Percentiles rank a stretch among this genome's conserved stretches.
Evolutionary conservation across 2,329 filamentous ascomycete species (phyloP).

Genomic region (Arthroderma uncinatum): DNA sequence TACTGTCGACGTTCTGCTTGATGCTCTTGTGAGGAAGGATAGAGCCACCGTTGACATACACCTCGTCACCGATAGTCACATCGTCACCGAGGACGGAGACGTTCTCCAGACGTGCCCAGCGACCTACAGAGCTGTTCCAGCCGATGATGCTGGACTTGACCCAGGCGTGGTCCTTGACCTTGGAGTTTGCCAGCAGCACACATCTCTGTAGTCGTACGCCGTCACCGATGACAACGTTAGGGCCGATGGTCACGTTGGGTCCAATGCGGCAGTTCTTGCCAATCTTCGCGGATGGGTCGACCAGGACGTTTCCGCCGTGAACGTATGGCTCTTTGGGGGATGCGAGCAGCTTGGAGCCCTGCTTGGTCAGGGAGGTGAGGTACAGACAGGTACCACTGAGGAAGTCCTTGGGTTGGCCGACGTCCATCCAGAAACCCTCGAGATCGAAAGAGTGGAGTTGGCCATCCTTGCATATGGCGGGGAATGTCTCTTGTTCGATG

Average conservation of each 20-base stretch:
- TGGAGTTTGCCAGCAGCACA: conserved; percentile 76
- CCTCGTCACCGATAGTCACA: conserved; percentile 93
- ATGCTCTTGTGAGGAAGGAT: conserved; percentile 97
- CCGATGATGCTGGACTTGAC: conserved; percentile 97
- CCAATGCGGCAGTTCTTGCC: conserved; percentile 98
- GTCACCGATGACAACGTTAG: conserved; percentile 82
- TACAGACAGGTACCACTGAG: conserved; percentile 91
- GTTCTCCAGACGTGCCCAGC: conserved; percentile 94
- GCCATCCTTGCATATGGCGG: conserved; percentile 77
- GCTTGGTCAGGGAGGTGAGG: conserved; percentile 84
- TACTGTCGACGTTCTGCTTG: conserved; percentile 88
- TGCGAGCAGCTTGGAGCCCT: conserved; percentile 71
- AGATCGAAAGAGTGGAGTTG: conserved; percentile 92
- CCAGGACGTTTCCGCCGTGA: conserved; percentile 87
- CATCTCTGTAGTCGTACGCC: conserved; percentile 89
- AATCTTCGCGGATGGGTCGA: conserved; percentile 88
- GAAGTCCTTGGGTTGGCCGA: conserved; percentile 98
- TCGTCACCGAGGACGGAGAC: conserved; percentile 97
- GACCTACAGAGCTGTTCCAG: conserved; percentile 93
- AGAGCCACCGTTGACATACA: conserved; percentile 95
- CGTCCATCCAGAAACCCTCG: conserved; percentile 98
- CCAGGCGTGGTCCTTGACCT: conserved; percentile 98
- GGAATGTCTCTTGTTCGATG: conserved; percentile 98
- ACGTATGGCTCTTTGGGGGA: conserved; percentile 66
- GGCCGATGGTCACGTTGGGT: conserved; percentile 91